Evolutionary conservation across 192 early-diverging fungal genomes (phyloP), one percentile per base, ranked within the genome.

Genomic region (Rhizophagus prolifer): DNA sequence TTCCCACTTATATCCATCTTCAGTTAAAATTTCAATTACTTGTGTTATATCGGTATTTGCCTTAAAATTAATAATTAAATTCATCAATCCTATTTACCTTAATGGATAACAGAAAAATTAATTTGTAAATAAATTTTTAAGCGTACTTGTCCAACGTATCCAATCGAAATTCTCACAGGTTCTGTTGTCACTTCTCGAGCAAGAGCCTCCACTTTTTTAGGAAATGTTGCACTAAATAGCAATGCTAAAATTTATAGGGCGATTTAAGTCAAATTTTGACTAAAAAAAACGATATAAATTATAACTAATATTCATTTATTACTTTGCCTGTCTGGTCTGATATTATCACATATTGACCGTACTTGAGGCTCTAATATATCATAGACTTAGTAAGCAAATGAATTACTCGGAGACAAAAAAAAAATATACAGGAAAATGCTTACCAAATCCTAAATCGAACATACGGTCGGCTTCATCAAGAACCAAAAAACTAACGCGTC

Each of bases 391-490:
- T 72, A 9, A 50, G 23, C 8, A 12, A 50, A 16, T 31, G 7
- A 30, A 7, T 10, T 50, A 36, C 26, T 9, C 41, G 2, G 4
- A 25, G 1, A 19, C 26, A 6, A 26, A 9, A 31, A 54, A n/a
- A 31, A 4, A 5, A 10, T 19, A 28, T 31, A 47, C 10, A 4
- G 7, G 5, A 31, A 25, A 7, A 47, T 59, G 38, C 87, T 85
- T 74, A 94, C 93, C 94, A 82, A 97, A 97, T 25, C 95, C 96
- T 69, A 93, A 87, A 78, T 99, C 96, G 80, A 99, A 90, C 91
- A 97, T 96, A 34, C 97, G 91, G 81, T 99, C 97, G 13, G 96
- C 96, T 84, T 98, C 97, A 79, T 99, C 97, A 41, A 98, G 87
- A 2, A 98, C 96, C 65, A 98, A 80, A 73, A 90, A 99, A 26